A percentile compares a stretch with the other conserved stretches of the same genome.
Evolutionary conservation across 1,284 basidiomycete genomes (phyloP).

Genomic region (Wallemia ichthyophaga): DNA sequence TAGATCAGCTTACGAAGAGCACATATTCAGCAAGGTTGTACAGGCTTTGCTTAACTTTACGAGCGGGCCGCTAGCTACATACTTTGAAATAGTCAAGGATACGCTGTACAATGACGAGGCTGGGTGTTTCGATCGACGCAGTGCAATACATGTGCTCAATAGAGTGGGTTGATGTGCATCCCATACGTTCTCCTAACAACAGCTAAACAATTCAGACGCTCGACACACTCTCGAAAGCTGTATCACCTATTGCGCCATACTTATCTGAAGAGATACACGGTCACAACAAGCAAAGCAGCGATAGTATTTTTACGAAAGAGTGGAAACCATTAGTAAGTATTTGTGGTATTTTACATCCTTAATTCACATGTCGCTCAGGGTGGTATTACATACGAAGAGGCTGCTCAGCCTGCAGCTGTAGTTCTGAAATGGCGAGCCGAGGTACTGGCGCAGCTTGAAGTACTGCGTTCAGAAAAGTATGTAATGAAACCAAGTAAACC

Average conservation of each 20-base stretch:
- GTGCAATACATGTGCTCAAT: conserved; percentile 38
- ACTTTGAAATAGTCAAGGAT: conserved; percentile 81
- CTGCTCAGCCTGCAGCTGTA: background rate
- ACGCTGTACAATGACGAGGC: conserved; percentile 44
- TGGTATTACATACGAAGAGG: conserved; percentile 2
- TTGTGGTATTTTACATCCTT: background rate
- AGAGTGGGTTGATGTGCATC: conserved; percentile 22
- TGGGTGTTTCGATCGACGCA: conserved; percentile 26
- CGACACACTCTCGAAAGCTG: conserved; percentile 32
- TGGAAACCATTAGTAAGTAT: background rate
- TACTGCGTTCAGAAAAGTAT: background rate
- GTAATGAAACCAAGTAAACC: too few species aligned
- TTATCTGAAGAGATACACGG: conserved; percentile 68
- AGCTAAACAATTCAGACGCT: conserved; percentile 32
- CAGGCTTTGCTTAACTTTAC: conserved; percentile 18
- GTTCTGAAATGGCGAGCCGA: background rate
- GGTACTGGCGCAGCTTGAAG: background rate
- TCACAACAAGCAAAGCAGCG: conserved; percentile 8
- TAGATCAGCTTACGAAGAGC: conserved; percentile 34
- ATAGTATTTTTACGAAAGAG: background rate
- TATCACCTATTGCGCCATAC: conserved; percentile 70
- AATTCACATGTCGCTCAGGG: background rate
- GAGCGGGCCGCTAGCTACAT: conserved; percentile 27
- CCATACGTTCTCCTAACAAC: conserved; percentile 1
- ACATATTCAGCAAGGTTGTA: conserved; percentile 47